These are phyloP conservation scores for Penicillium janthinellum DNA, from an alignment of 2,329 filamentous ascomycete genomes.

Conservation along the genomic window DNA sequence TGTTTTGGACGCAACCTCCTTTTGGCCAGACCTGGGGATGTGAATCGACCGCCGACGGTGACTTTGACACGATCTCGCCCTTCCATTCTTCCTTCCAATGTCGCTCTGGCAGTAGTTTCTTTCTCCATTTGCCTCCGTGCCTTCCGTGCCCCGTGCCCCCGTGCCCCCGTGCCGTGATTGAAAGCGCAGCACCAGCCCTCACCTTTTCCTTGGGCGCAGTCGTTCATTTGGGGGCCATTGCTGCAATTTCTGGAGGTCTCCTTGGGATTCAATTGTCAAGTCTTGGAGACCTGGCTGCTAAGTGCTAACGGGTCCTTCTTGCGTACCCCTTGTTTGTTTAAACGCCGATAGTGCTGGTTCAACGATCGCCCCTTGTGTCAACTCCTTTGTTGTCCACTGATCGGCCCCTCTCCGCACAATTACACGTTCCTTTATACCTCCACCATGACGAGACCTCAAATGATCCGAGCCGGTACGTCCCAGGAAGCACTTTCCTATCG, in stretches of 20 bases:
- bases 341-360: conserved; percentile 15
- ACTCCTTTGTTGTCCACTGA: conserved; percentile 15
- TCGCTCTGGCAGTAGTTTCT: conserved; percentile 36
- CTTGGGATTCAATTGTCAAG: conserved; percentile 3
- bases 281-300: not conserved
- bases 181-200: conserved; percentile 22
- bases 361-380: conserved; percentile 25
- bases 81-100: conserved; percentile 21
- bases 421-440: conserved; percentile 20
- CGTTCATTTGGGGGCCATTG: conserved; percentile 24
- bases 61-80: not conserved
- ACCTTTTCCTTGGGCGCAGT: conserved; percentile 24
- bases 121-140: conserved; percentile 24
- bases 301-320: not conserved
- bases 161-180: conserved; percentile 19
- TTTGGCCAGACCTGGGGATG: conserved; percentile 35
- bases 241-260: conserved; percentile 14
- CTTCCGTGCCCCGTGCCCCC: conserved; percentile 9
- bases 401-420: conserved; percentile 11
- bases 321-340: not conserved
- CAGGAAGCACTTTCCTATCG: not conserved
- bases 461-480: conserved; percentile 49
- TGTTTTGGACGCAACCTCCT: conserved; percentile 37
- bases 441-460: conserved; percentile 47
- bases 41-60: conserved; percentile 6